Percentiles rank a stretch among this genome's conserved stretches.
These are phyloP conservation scores for Fusarium pilosicola DNA, from an alignment of 2,329 filamentous ascomycete genomes.

Conservation along the genomic window DNA sequence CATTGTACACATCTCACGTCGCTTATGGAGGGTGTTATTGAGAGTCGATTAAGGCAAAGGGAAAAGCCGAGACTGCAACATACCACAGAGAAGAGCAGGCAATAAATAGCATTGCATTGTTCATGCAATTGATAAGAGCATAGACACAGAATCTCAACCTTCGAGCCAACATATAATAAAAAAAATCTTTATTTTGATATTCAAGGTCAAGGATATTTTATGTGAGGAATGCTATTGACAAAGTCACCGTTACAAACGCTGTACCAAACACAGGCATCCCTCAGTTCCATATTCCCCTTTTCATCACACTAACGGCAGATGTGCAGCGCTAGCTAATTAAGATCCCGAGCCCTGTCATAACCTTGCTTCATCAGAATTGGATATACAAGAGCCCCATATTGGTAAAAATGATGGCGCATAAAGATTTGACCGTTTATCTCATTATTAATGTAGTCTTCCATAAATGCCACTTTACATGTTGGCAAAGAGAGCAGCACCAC, in stretches of 20 bases:
- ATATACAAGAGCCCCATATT: not conserved
- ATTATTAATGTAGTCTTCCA: conserved; percentile 2
- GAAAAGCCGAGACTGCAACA: not conserved
- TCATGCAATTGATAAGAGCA: not conserved
- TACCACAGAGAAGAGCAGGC: not conserved
- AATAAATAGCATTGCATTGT: not conserved
- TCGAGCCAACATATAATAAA: no score
- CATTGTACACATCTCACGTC: not conserved
- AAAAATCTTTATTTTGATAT: not conserved
- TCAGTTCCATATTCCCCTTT: not conserved
- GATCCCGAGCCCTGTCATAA: conserved; percentile 5
- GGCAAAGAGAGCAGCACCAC: conserved; percentile 56
- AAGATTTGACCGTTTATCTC: conserved; percentile 15
- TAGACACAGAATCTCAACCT: no score
- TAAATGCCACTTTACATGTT: conserved; percentile 52
- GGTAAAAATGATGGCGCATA: not conserved
- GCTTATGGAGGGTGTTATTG: not conserved
- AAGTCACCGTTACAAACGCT: not conserved
- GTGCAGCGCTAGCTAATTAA: conserved; percentile 11
- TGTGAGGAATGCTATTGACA: not conserved
- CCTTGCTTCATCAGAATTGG: not conserved
- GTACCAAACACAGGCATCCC: not conserved
- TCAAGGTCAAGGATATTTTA: not conserved
- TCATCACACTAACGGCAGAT: conserved; percentile 6
- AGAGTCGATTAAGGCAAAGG: not conserved